Evolutionary conservation across 306 rosid genomes (phyloP).

Genomic region (Castanea sativa): DNA sequence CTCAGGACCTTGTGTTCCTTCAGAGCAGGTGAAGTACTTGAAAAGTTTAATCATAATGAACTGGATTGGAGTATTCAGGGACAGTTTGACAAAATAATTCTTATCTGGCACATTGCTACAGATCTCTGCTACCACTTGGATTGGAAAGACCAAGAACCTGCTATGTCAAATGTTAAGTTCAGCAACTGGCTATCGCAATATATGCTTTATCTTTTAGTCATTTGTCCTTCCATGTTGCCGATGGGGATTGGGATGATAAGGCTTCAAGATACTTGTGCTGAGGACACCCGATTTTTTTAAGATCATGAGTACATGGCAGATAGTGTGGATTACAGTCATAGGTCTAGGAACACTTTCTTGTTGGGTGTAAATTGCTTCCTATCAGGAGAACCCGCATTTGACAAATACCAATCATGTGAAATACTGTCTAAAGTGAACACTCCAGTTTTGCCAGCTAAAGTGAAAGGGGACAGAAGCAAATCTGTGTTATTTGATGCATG

Average conservation of each 20-base stretch:
- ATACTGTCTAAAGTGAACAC: neutral
- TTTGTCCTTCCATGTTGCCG: neutral
- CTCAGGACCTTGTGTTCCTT: neutral
- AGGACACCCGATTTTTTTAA: neutral
- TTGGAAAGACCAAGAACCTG: neutral
- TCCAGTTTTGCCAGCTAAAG: neutral
- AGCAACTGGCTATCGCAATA: neutral
- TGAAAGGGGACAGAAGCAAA: slow-evolving; percentile 5
- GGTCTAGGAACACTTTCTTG: too few relatives aligned
- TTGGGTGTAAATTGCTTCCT: too few relatives aligned
- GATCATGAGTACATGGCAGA: neutral
- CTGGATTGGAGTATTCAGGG: too few relatives aligned
- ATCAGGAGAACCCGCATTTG: too few relatives aligned
- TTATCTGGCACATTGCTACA: slow-evolving; percentile 8
- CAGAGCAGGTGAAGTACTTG: neutral
- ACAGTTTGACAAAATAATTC: neutral
- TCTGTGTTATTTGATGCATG: slow-evolving; percentile 1
- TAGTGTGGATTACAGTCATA: too few relatives aligned
- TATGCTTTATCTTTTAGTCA: neutral
- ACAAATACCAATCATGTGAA: neutral
- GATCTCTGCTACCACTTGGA: neutral
- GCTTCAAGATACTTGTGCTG: neutral
- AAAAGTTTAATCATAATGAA: neutral
- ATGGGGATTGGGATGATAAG: neutral
- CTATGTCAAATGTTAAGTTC: neutral